These are phyloP conservation scores for Pisolithus microcarpus DNA, from an alignment of 768 basidiomycete genomes.

Conservation along the genomic window DNA sequence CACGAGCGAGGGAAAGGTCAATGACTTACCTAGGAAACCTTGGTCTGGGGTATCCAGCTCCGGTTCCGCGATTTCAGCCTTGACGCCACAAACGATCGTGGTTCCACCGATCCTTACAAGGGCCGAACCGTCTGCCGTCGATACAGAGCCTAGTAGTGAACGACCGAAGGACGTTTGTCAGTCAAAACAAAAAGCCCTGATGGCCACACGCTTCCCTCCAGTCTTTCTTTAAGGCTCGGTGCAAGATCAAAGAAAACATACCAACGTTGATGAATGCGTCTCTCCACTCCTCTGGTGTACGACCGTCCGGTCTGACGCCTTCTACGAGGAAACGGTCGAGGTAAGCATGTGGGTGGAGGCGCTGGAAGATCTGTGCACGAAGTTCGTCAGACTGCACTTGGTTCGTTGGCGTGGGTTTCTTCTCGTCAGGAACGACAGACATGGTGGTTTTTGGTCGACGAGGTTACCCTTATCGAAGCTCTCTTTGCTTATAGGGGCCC, in stretches of 20 bases:
- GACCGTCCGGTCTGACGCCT: constrained; percentile 75
- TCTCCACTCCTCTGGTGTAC: constrained; percentile 62
- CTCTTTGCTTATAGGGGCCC: too few species aligned
- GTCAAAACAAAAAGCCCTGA: too few species aligned
- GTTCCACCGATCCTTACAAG: constrained; percentile 88
- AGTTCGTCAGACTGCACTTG: constrained; percentile 14
- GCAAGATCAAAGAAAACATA: constrained; percentile 31
- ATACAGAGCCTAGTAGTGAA: constrained; percentile 67
- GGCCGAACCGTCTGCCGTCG: constrained; percentile 89
- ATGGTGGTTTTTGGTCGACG: not conserved
- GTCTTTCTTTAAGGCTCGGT: not conserved
- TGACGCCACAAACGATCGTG: constrained; percentile 94
- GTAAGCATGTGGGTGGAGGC: constrained; percentile 84
- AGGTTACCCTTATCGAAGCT: not conserved
- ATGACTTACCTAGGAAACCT: constrained; percentile 72
- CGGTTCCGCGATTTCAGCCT: constrained; percentile 91
- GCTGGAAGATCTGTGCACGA: constrained; percentile 58
- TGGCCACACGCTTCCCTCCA: not conserved
- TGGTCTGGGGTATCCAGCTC: constrained; percentile 65
- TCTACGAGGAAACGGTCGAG: constrained; percentile 80
- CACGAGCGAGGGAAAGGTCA: not conserved
- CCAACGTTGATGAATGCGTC: constrained; percentile 75
- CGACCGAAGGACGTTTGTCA: not conserved
- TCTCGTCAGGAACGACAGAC: not conserved
- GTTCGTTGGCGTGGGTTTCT: too few species aligned